Conservation (phyloP, 176 grass and related monocot genomes). For the Sorghum bicolor region Sorghum_bicolor_NCBIv3 NC_012873.2:2832001-2832500, state of each 20-base stretch:
- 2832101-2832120: conserved; percentile 40
- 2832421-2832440: conserved; percentile 56
- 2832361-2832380: conserved; percentile 60
- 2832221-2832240: conserved; percentile 95
- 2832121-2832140: background rate
- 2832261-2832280: conserved; percentile 37
- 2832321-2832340: background rate
- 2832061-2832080: conserved; percentile 75
- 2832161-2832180: conserved; percentile 2
- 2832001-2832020: conserved; percentile 47
- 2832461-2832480: background rate
- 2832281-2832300: background rate
- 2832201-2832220: conserved; percentile 86
- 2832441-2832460: background rate
- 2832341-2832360: background rate
- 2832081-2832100: conserved; percentile 96
- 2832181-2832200: conserved; percentile 80
- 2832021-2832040: conserved; percentile 91
- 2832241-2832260: conserved; percentile 70
- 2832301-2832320: background rate
- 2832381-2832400: conserved; percentile 70
- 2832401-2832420: conserved; percentile 77
- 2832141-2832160: conserved; percentile 28
- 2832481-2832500: background rate
- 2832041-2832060: conserved; percentile 90